Conservation (phyloP, 1,284 basidiomycete genomes). For the Pterula multifida region DNA sequence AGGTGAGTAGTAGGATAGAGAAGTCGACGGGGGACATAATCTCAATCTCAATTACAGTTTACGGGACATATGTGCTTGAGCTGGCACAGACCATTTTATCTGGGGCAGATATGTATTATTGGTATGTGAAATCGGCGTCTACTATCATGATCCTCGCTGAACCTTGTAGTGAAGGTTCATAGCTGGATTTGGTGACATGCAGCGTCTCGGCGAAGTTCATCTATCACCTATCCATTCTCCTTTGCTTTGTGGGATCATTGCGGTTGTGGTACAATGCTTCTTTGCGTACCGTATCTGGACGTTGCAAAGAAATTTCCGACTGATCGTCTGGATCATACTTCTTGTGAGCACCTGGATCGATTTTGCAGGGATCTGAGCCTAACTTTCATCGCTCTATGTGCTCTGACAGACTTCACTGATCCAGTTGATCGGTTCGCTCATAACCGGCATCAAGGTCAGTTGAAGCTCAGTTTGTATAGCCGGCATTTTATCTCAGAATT, state of each 20-base stretch:
- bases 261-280: neutral
- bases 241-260: neutral
- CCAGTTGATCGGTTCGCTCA: neutral
- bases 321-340: neutral
- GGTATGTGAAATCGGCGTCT: neutral
- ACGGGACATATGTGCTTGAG: neutral
- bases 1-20: neutral
- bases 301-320: neutral
- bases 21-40: neutral
- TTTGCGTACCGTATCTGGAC: conserved; percentile 1
- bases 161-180: neutral
- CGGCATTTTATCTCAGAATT: neutral
- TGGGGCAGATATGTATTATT: neutral
- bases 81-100: neutral
- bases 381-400: too few relatives aligned
- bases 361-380: too few relatives aligned
- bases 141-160: neutral
- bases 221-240: neutral
- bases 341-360: neutral
- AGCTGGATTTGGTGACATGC: neutral
- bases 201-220: neutral
- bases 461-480: neutral
- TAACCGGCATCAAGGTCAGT: neutral
- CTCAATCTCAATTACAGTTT: neutral
- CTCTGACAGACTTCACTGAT: neutral